phyloP scores from a whole-genome alignment of 306 rosid genomes.

The Quercus robur region DNA sequence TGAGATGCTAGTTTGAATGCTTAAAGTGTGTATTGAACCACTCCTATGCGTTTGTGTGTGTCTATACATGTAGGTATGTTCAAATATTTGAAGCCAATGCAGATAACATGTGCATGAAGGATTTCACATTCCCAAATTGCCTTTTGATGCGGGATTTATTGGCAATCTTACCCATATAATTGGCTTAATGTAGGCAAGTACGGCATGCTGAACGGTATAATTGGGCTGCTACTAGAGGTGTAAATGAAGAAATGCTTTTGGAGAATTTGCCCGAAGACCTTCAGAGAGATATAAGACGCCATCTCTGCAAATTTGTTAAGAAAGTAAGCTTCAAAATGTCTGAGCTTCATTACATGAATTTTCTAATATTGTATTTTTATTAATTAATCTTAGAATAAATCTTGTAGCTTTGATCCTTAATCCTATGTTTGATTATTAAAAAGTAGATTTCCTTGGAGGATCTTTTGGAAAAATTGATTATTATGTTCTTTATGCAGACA shows the following conservation, averaged over 20 bases:
- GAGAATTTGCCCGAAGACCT: slow-evolving; percentile 85
- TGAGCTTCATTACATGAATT: neutral
- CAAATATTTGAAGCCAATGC: no score
- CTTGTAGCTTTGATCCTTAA: neutral
- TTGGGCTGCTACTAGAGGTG: slow-evolving; percentile 95
- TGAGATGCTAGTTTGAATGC: no score
- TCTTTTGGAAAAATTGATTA: no score
- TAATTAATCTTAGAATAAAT: neutral
- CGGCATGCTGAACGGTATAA: slow-evolving; percentile 67
- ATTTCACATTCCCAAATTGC: neutral
- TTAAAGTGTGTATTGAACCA: no score
- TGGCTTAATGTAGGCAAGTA: slow-evolving; percentile 55
- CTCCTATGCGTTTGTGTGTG: no score
- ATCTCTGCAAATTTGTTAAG: slow-evolving; percentile 58
- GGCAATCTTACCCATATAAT: slow-evolving; percentile 4
- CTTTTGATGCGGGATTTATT: neutral
- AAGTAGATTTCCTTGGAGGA: no score
- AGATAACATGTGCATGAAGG: neutral
- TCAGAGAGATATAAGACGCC: slow-evolving; percentile 77
- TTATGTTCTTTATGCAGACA: no score
- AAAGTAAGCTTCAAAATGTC: slow-evolving; percentile 38
- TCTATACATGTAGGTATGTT: neutral
- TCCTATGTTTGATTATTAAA: no score
- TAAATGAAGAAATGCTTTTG: slow-evolving; percentile 75
- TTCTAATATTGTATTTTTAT: neutral